A percentile compares a stretch with the other conserved stretches of the same genome.
Evolutionary conservation across 768 basidiomycete genomes (phyloP).

Genomic region (Lactarius pseudohatsudake): DNA sequence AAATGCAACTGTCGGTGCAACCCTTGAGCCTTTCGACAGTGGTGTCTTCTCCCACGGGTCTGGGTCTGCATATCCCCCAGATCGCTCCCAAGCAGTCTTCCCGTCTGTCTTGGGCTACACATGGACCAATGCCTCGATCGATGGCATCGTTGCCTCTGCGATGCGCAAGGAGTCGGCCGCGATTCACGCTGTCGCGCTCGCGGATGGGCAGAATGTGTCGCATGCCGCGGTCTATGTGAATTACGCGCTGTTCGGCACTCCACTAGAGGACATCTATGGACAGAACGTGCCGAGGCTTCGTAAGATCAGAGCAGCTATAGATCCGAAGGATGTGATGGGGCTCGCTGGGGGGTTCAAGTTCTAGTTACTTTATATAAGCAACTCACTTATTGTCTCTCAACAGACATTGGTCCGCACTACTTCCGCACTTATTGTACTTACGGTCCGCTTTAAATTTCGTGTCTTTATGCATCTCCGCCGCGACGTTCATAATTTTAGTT

Average conservation of each 20-base stretch:
- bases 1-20: not conserved
- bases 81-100: slow-evolving; percentile 19
- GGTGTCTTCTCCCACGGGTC: slow-evolving; percentile 18
- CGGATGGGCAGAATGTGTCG: slow-evolving; percentile 29
- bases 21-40: slow-evolving; percentile 12
- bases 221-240: slow-evolving; percentile 25
- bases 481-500: no score
- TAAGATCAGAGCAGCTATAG: slow-evolving; percentile 13
- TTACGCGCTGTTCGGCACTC: slow-evolving; percentile 24
- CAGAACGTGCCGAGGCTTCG: slow-evolving; percentile 23
- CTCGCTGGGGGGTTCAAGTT: slow-evolving; percentile 31
- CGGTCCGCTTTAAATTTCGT: no score
- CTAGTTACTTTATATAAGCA: not conserved
- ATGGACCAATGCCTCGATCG: slow-evolving; percentile 33
- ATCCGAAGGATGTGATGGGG: slow-evolving; percentile 31
- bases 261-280: slow-evolving; percentile 28
- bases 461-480: no score
- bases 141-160: slow-evolving; percentile 43
- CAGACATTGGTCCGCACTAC: not conserved
- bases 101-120: not conserved
- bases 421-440: not conserved
- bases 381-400: not conserved
- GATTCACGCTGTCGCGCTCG: slow-evolving; percentile 15
- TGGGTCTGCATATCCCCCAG: slow-evolving; percentile 22
- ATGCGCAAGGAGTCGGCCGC: slow-evolving; percentile 27